Evolutionary conservation across 306 rosid species (phyloP).

Genomic region (Citrullus colocynthis): DNA sequence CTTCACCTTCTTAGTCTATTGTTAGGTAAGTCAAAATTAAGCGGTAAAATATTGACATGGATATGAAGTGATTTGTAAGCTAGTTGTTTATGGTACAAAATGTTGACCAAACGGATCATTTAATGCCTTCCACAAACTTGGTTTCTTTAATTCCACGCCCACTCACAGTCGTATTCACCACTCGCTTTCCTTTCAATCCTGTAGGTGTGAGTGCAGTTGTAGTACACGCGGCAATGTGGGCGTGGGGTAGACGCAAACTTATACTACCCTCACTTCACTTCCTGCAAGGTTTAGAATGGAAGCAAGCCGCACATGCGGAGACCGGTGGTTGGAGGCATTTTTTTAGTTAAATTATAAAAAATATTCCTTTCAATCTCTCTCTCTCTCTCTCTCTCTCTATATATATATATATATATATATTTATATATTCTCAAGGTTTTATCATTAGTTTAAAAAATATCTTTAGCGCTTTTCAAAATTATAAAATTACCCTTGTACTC

Average conservation of each 20-base stretch:
- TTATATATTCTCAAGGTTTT: too few relatives aligned
- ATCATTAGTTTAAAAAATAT: too few relatives aligned
- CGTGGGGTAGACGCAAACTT: not conserved
- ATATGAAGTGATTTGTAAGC: not conserved
- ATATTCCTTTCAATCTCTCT: too few relatives aligned
- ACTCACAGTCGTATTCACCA: not conserved
- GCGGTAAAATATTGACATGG: too few relatives aligned
- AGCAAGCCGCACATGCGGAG: constrained; percentile 7
- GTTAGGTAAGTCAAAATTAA: too few relatives aligned
- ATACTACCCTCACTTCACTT: not conserved
- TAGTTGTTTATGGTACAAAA: not conserved
- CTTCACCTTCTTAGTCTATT: too few relatives aligned
- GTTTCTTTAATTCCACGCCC: not conserved
- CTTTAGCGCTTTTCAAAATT: too few relatives aligned
- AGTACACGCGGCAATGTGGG: not conserved
- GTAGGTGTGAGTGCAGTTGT: too few relatives aligned
- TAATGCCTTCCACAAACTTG: not conserved
- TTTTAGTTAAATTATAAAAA: too few relatives aligned
- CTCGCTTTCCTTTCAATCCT: not conserved
- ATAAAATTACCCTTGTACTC: too few relatives aligned
- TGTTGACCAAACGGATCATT: not conserved
- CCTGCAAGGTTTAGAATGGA: not conserved
- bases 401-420: too few relatives aligned
- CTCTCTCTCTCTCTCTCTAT: too few relatives aligned
- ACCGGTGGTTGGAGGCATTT: not conserved